Evolutionary conservation across 257 asterid genomes (phyloP).

Genomic region (Solanum pimpinellifolium): DNA sequence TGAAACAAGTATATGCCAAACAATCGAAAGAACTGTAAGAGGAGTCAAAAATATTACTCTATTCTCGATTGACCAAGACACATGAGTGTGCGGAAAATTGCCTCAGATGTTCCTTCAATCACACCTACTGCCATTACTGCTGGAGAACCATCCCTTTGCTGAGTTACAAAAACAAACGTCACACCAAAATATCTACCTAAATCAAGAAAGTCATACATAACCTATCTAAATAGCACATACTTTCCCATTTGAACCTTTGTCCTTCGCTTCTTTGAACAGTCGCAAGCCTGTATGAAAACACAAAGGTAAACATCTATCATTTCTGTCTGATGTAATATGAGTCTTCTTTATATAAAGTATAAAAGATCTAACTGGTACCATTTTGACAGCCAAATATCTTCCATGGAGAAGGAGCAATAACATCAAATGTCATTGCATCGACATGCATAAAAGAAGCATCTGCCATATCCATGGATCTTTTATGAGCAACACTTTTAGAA

Average conservation of each 20-base stretch:
- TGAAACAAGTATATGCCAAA: not conserved
- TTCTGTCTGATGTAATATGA: not conserved
- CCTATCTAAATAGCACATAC: slow-evolving; percentile 16
- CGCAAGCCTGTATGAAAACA: slow-evolving; percentile 49
- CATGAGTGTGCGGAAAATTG: slow-evolving; percentile 70
- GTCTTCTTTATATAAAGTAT: not conserved
- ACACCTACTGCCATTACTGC: slow-evolving; percentile 97
- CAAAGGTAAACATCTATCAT: not conserved
- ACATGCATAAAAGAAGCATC: slow-evolving; percentile 33
- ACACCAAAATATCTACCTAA: not conserved
- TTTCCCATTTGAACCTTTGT: slow-evolving; percentile 47
- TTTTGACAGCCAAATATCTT: slow-evolving; percentile 77
- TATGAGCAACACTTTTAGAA: slow-evolving; percentile 37
- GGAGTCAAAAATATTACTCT: slow-evolving; percentile 39
- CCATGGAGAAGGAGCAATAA: slow-evolving; percentile 84
- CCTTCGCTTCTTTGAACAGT: slow-evolving; percentile 82
- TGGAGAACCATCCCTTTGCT: slow-evolving; percentile 60
- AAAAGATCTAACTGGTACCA: slow-evolving; percentile 24
- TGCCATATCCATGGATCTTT: slow-evolving; percentile 24
- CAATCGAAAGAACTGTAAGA: not conserved
- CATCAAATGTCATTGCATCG: slow-evolving; percentile 64
- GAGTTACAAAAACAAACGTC: slow-evolving; percentile 2
- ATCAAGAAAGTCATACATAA: not conserved
- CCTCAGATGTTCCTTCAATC: slow-evolving; percentile 66
- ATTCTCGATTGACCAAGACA: slow-evolving; percentile 79